Evolutionary conservation across 164 flowering plant species (phyloP).

Genomic region (Vitis riparia): DNA sequence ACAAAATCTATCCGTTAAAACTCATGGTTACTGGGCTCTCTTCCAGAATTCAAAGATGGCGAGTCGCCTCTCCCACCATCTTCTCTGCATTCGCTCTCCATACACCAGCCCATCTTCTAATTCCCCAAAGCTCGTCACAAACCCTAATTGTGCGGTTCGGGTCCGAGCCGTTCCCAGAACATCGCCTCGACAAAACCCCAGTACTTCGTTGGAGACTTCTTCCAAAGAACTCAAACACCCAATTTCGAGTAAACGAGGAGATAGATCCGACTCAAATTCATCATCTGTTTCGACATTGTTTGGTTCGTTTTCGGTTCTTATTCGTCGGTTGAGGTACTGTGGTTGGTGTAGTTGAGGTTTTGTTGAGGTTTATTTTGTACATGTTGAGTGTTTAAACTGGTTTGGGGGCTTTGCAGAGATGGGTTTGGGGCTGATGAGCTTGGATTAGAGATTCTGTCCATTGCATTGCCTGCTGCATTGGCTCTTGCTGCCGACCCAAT

Average conservation of each 20-base stretch:
- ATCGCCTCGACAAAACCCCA: slow-evolving; percentile 1
- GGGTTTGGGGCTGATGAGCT: slow-evolving; percentile 42
- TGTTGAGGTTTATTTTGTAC: not conserved
- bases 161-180: not conserved
- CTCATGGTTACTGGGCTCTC: too few species aligned
- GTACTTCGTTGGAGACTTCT: slow-evolving; percentile 8
- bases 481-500: slow-evolving; percentile 90
- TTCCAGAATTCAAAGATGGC: slow-evolving; percentile 11
- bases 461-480: slow-evolving; percentile 83
- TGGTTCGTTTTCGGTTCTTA: slow-evolving; percentile 12
- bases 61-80: slow-evolving; percentile 4
- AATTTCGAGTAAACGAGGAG: not conserved
- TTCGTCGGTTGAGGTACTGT: slow-evolving; percentile 28
- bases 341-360: not conserved
- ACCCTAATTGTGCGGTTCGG: slow-evolving; percentile 3
- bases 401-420: slow-evolving; percentile 27
- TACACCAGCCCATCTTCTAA: slow-evolving; percentile 1
- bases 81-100: slow-evolving; percentile 1
- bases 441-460: slow-evolving; percentile 56
- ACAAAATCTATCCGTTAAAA: too few species aligned
- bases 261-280: not conserved
- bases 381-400: not conserved
- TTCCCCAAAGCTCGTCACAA: slow-evolving; percentile 1
- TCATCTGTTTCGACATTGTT: not conserved
- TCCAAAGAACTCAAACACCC: slow-evolving; percentile 1